phyloP scores from a whole-genome alignment of 352 stramenopile genomes.

The Pythium brachiatum region DNA sequence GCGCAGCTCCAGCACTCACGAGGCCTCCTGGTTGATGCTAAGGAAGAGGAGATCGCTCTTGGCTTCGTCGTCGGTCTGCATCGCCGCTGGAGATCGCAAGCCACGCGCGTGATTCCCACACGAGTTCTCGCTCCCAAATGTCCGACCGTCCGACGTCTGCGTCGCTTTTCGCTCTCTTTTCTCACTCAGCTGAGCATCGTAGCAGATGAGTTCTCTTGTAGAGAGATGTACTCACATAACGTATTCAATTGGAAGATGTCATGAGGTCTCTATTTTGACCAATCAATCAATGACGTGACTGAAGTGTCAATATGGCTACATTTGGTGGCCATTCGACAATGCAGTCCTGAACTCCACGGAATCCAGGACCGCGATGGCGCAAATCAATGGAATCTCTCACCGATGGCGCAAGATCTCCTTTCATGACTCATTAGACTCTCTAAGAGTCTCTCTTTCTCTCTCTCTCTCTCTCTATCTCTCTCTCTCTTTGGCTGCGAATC shows the following conservation, averaged over 20 bases:
- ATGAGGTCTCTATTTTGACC: not conserved
- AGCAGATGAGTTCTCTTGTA: conserved; percentile 5
- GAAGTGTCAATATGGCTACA: not conserved
- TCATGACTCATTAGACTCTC: too few relatives aligned
- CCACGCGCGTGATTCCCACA: not conserved
- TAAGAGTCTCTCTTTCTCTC: too few relatives aligned
- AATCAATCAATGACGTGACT: not conserved
- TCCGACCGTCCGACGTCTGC: not conserved
- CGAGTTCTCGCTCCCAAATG: not conserved
- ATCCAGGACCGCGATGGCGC: too few relatives aligned
- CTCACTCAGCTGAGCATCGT: not conserved
- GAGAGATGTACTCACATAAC: not conserved
- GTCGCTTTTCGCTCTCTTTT: too few relatives aligned
- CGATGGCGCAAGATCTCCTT: too few relatives aligned
- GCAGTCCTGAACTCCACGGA: too few relatives aligned
- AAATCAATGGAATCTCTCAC: too few relatives aligned
- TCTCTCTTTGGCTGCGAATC: too few relatives aligned
- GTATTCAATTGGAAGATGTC: not conserved
- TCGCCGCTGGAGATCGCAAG: not conserved
- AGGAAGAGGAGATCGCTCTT: conserved; percentile 82
- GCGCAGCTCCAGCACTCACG: conserved; percentile 38
- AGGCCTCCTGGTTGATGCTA: conserved; percentile 92
- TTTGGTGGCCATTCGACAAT: too few relatives aligned
- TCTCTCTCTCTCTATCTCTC: too few relatives aligned
- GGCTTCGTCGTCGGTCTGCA: conserved; percentile 45